phyloP scores from a whole-genome alignment of 805 yeast genomes.

The Yarrowia sp. region DNA sequence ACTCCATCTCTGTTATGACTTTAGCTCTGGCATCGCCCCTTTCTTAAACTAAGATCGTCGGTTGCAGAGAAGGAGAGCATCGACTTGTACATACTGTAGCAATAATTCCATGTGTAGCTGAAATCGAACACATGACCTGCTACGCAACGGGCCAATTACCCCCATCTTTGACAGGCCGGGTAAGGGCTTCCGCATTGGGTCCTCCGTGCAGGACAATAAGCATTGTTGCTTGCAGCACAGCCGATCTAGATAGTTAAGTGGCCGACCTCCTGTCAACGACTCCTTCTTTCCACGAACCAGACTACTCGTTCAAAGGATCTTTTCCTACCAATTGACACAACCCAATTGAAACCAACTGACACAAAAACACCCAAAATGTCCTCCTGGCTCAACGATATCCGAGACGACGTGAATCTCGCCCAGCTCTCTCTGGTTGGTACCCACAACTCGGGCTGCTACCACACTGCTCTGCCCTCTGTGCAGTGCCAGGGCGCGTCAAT shows the following conservation, averaged over 20 bases:
- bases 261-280: too few relatives aligned
- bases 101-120: too few relatives aligned
- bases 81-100: too few relatives aligned
- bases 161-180: constrained; percentile 7
- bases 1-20: too few relatives aligned
- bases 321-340: too few relatives aligned
- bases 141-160: background rate
- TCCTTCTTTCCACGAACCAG: too few relatives aligned
- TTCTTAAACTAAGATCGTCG: too few relatives aligned
- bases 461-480: constrained; percentile 74
- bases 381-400: constrained; percentile 62
- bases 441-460: constrained; percentile 80
- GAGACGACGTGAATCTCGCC: constrained; percentile 60
- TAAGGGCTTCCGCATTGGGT: constrained; percentile 6
- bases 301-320: background rate
- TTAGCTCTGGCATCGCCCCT: background rate
- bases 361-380: constrained; percentile 23
- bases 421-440: constrained; percentile 78
- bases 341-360: too few relatives aligned
- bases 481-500: constrained; percentile 73
- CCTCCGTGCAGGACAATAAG: constrained; percentile 13
- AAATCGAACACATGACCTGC: constrained; percentile 1
- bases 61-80: too few relatives aligned
- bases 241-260: background rate
- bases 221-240: constrained; percentile 32